These are phyloP conservation scores for Candida adriatica DNA, from an alignment of 805 yeast species.

Conservation along the genomic window DNA sequence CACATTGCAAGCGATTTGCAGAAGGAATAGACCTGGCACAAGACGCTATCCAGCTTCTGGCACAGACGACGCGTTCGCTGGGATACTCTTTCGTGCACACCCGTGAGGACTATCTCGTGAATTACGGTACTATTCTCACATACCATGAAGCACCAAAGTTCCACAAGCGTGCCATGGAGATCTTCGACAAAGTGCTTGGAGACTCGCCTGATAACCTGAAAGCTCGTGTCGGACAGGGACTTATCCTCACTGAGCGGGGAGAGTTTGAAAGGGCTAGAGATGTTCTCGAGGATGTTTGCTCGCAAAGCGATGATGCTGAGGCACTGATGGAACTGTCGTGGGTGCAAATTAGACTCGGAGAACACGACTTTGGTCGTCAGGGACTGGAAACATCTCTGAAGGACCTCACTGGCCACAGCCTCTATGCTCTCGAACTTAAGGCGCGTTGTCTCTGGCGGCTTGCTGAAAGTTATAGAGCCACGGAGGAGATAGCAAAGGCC, in stretches of 20 bases:
- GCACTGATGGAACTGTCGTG: constrained; percentile 72
- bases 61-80: constrained; percentile 37
- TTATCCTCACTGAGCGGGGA: constrained; percentile 63
- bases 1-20: constrained; percentile 56
- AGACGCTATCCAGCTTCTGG: constrained; percentile 49
- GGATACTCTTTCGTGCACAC: constrained; percentile 46
- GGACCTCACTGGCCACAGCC: constrained; percentile 41
- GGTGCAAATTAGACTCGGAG: constrained; percentile 57
- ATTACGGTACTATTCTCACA: constrained; percentile 71
- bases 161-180: constrained; percentile 61
- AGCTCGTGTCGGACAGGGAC: constrained; percentile 78
- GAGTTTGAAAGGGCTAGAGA: constrained; percentile 47
- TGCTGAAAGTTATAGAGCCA: constrained; percentile 52
- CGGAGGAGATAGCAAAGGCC: constrained; percentile 36
- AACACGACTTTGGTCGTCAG: constrained; percentile 44
- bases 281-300: constrained; percentile 45
- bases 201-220: constrained; percentile 39
- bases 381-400: constrained; percentile 32
- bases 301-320: constrained; percentile 41
- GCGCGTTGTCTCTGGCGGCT: constrained; percentile 67
- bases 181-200: constrained; percentile 57
- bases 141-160: constrained; percentile 89
- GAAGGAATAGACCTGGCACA: constrained; percentile 55
- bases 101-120: constrained; percentile 51
- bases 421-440: constrained; percentile 44